phyloP scores from a whole-genome alignment of 75 land plant species.

The Chamaecyparis obtusa region DNA sequence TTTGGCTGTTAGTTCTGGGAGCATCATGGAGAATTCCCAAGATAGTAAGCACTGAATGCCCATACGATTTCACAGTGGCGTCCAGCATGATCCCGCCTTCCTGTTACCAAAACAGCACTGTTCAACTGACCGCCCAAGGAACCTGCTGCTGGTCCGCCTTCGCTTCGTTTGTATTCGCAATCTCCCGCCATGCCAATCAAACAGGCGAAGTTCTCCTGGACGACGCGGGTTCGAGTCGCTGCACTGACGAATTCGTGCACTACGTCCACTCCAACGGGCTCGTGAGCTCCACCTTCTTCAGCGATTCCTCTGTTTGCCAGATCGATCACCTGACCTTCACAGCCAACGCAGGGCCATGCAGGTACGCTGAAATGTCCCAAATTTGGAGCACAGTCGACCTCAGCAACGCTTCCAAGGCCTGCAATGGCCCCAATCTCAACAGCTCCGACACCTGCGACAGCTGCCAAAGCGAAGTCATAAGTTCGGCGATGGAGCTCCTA shows the following conservation, averaged over 20 bases:
- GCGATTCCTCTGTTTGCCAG: neutral
- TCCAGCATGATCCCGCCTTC: constrained; percentile 24
- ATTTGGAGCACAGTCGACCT: constrained; percentile 15
- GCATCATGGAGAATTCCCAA: neutral
- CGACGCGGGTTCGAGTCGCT: constrained; percentile 22
- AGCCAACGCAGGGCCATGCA: constrained; percentile 18
- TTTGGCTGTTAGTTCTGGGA: neutral
- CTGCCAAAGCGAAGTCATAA: constrained; percentile 17
- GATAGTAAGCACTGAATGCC: constrained; percentile 3
- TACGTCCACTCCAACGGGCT: constrained; percentile 18
- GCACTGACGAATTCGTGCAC: constrained; percentile 21
- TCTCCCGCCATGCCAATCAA: constrained; percentile 21
- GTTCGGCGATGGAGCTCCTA: constrained; percentile 8
- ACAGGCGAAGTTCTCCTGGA: constrained; percentile 39
- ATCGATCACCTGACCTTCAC: constrained; percentile 12
- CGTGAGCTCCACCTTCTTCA: constrained; percentile 25
- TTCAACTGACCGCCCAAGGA: neutral
- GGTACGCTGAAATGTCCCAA: constrained; percentile 9
- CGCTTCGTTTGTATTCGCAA: constrained; percentile 28
- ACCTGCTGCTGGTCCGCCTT: constrained; percentile 32
- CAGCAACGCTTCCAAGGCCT: neutral
- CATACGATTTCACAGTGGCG: constrained; percentile 23
- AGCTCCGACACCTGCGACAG: constrained; percentile 5
- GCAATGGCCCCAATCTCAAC: constrained; percentile 6
- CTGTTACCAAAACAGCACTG: constrained; percentile 36